Percentiles rank a stretch among this genome's conserved stretches.
phyloP scores from a whole-genome alignment of 352 stramenopile genomes.

The Phytophthora hibernalis region DNA sequence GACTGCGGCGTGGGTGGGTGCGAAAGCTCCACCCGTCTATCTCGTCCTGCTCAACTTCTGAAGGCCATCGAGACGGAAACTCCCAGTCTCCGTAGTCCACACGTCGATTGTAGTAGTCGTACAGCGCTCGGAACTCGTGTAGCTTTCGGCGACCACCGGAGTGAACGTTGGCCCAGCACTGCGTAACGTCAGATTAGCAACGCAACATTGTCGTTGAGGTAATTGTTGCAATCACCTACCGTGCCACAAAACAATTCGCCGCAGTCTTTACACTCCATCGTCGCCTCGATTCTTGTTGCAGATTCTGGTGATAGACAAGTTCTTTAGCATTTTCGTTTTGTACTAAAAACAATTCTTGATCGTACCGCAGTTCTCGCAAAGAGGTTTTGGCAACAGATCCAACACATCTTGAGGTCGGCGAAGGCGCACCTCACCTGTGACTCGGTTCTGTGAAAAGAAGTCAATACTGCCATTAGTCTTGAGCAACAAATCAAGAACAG shows the following conservation, averaged over 20 bases:
- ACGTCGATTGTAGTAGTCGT: constrained; percentile 92
- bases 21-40: constrained; percentile 81
- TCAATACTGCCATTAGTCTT: constrained; percentile 3
- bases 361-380: constrained; percentile 91
- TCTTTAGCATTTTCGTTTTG: not conserved
- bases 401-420: constrained; percentile 92
- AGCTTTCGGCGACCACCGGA: constrained; percentile 74
- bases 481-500: not conserved
- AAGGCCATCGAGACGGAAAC: constrained; percentile 91
- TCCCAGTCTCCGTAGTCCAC: constrained; percentile 93
- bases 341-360: not conserved
- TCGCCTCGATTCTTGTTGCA: constrained; percentile 45
- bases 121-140: constrained; percentile 90
- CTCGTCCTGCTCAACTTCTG: constrained; percentile 91
- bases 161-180: constrained; percentile 92
- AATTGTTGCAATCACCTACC: constrained; percentile 35
- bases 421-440: constrained; percentile 92
- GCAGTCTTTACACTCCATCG: constrained; percentile 91
- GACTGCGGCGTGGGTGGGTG: constrained; percentile 51
- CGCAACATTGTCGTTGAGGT: constrained; percentile 4
- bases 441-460: constrained; percentile 77
- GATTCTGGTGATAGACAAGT: constrained; percentile 11
- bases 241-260: constrained; percentile 89
- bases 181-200: constrained; percentile 22
- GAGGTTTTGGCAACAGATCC: constrained; percentile 87